phyloP scores from a whole-genome alignment of 306 rosid genomes.

The Pyrus bretschneideri region DNA sequence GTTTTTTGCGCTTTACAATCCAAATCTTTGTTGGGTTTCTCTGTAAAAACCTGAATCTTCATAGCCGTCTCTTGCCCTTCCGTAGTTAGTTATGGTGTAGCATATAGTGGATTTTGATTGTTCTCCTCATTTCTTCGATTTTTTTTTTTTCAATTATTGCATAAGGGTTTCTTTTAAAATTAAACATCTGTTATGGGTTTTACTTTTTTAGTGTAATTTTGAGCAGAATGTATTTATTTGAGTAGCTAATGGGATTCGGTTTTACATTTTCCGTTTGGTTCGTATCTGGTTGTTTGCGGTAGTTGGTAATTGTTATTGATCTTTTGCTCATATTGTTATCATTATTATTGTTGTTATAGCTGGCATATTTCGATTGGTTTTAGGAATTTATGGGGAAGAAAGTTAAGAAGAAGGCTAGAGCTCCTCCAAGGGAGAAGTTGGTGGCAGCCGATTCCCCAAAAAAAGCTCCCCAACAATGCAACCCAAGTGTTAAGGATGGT shows the following conservation, averaged over 20 bases:
- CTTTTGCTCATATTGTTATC: not conserved
- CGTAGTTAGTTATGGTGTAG: not conserved
- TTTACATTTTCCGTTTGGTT: not conserved
- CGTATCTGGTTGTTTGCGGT: slow-evolving; percentile 2
- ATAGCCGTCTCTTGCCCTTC: not conserved
- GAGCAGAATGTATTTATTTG: not conserved
- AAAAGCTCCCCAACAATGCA: slow-evolving; percentile 23
- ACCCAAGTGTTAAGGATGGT: slow-evolving; percentile 27
- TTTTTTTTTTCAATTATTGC: not conserved
- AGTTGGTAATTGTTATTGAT: slow-evolving; percentile 5
- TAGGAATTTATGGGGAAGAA: slow-evolving; percentile 83
- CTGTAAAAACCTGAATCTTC: not conserved
- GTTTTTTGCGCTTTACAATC: not conserved
- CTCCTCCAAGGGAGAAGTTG: slow-evolving; percentile 47
- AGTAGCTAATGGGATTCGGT: not conserved
- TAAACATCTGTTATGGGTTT: slow-evolving; percentile 9
- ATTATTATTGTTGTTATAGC: not conserved
- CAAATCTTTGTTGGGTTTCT: slow-evolving; percentile 5
- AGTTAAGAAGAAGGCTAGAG: slow-evolving; percentile 60
- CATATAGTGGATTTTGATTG: not conserved
- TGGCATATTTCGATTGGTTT: slow-evolving; percentile 27
- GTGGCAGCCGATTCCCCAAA: slow-evolving; percentile 25
- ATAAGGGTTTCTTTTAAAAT: not conserved
- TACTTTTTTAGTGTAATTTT: not conserved
- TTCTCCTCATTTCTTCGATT: not conserved